Percentiles rank a stretch among this genome's conserved stretches.
Evolutionary conservation across 108 stramenopile genomes (phyloP).

Genomic region (Nannochloropsis gaditana): DNA sequence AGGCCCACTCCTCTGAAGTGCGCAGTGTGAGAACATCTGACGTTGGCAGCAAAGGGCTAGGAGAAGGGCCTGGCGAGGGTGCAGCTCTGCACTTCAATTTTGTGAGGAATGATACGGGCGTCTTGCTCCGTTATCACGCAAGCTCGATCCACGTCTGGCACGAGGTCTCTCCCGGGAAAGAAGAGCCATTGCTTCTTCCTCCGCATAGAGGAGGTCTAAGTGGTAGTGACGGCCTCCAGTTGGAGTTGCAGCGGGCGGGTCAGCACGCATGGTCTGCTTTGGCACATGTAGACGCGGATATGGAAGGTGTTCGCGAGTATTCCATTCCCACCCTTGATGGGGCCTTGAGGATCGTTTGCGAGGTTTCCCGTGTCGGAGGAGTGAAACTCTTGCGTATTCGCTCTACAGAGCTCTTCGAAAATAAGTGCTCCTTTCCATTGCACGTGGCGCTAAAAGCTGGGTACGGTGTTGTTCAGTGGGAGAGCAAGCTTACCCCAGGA

Average conservation of each 20-base stretch:
- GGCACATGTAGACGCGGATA: not conserved
- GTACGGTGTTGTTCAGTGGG: not conserved
- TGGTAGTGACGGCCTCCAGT: not conserved
- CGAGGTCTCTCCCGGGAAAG: not conserved
- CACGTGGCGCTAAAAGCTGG: not conserved
- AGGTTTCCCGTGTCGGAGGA: not conserved
- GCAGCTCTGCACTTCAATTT: constrained; percentile 58
- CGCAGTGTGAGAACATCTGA: not conserved
- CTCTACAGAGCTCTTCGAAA: not conserved
- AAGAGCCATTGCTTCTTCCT: not conserved
- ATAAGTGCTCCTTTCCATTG: not conserved
- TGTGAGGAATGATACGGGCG: constrained; percentile 63
- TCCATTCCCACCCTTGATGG: not conserved
- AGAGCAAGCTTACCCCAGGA: not conserved
- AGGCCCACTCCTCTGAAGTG: not conserved
- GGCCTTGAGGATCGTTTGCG: not conserved
- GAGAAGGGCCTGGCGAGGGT: constrained; percentile 25
- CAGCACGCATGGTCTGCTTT: not conserved
- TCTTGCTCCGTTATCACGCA: constrained; percentile 41
- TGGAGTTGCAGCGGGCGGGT: not conserved
- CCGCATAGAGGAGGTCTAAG: not conserved
- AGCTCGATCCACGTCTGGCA: not conserved
- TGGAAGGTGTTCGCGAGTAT: not conserved
- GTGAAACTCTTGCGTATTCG: not conserved
- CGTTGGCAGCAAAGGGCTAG: not conserved